These are phyloP conservation scores for Barbatosphaeria neglecta DNA, from an alignment of 495 filamentous ascomycete species.

Conservation along the genomic window DNA sequence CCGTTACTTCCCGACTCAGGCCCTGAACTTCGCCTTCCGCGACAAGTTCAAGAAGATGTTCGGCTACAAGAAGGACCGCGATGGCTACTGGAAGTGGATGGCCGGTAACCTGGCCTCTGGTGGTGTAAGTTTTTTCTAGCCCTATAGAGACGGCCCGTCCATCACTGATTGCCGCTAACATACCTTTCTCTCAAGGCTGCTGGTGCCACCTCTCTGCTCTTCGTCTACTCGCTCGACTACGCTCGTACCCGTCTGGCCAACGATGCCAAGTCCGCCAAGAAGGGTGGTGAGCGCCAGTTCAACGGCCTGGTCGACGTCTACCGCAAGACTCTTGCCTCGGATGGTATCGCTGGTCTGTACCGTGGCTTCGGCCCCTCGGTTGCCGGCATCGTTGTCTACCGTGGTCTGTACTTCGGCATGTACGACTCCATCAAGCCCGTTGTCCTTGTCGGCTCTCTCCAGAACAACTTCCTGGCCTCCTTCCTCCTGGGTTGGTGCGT, in stretches of 20 bases:
- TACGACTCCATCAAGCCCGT: constrained; percentile 99
- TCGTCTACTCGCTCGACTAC: constrained; percentile 99
- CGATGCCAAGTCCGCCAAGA: constrained; percentile 95
- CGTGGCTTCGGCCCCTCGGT: constrained; percentile 99
- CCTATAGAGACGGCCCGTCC: background rate
- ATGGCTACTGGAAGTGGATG: constrained; percentile 99
- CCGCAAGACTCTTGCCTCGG: constrained; percentile 97
- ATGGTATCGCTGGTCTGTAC: constrained; percentile 99
- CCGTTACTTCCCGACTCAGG: constrained; percentile 99
- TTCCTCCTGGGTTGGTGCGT: constrained; percentile 98
- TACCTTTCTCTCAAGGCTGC: constrained; percentile 48
- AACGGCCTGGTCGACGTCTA: constrained; percentile 98
- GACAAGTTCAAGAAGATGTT: constrained; percentile 99
- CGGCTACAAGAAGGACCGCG: constrained; percentile 98
- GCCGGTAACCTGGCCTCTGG: constrained; percentile 98
- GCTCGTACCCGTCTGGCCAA: constrained; percentile 99
- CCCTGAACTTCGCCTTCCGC: constrained; percentile 99
- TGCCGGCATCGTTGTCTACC: constrained; percentile 97
- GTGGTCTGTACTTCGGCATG: constrained; percentile 99
- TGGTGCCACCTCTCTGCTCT: constrained; percentile 98
- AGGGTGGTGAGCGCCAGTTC: constrained; percentile 97
- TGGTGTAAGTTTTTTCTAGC: constrained; percentile 63
- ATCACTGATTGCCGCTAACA: background rate
- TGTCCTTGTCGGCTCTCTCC: constrained; percentile 79
- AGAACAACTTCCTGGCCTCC: constrained; percentile 97